Percentiles rank a stretch among this genome's conserved stretches.
Evolutionary conservation across 2,329 filamentous ascomycete species (phyloP).

Genomic region (Epichloe gansuensis): DNA sequence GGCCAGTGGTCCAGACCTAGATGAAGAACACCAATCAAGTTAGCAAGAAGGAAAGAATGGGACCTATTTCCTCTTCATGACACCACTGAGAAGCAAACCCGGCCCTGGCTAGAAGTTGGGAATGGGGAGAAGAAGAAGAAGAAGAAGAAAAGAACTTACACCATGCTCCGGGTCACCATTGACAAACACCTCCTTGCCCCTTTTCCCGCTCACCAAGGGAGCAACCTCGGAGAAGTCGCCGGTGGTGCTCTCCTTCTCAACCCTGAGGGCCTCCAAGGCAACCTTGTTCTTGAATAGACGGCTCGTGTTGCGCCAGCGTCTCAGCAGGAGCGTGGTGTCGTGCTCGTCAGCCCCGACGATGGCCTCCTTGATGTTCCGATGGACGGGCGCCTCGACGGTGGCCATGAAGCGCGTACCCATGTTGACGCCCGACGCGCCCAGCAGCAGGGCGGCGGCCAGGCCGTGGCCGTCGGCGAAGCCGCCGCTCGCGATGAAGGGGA

Average conservation of each 20-base stretch:
- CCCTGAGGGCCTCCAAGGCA: constrained; percentile 62
- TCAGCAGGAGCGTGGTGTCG: constrained; percentile 77
- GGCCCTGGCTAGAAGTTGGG: no score
- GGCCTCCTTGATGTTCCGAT: constrained; percentile 83
- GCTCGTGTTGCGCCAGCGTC: constrained; percentile 87
- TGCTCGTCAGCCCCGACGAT: constrained; percentile 85
- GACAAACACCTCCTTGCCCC: constrained; percentile 81
- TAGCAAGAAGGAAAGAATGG: background rate
- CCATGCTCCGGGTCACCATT: constrained; percentile 87
- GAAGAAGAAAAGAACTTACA: constrained; percentile 40
- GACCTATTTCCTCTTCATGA: no score
- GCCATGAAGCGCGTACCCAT: constrained; percentile 99
- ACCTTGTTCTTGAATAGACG: constrained; percentile 87
- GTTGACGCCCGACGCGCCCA: constrained; percentile 91
- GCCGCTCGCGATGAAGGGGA: constrained; percentile 91
- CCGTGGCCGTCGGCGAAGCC: constrained; percentile 94
- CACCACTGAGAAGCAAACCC: no score
- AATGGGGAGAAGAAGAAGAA: background rate
- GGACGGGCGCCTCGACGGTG: constrained; percentile 85
- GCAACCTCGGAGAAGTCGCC: constrained; percentile 87
- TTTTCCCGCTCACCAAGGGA: constrained; percentile 76
- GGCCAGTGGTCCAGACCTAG: constrained; percentile 91
- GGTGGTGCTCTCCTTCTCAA: constrained; percentile 70
- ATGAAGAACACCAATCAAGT: constrained; percentile 1
- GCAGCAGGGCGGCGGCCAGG: constrained; percentile 75